Percentiles rank a stretch among this genome's conserved stretches.
Conservation (phyloP, 495 filamentous ascomycete genomes). For the Alectoria sarmentosa region DNA sequence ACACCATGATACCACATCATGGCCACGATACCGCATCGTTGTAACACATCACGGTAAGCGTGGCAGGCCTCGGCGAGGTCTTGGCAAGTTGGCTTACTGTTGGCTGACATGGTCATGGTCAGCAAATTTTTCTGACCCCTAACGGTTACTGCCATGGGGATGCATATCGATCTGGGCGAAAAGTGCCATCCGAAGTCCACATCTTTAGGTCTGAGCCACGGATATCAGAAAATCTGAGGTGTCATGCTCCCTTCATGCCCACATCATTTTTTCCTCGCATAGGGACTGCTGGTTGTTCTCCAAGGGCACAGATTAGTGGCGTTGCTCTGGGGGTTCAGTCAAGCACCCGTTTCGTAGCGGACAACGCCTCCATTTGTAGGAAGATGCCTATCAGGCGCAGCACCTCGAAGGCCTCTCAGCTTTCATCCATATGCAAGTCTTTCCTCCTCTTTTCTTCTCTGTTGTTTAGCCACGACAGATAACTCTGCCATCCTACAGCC, state of each 20-base stretch:
- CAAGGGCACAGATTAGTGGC: not conserved
- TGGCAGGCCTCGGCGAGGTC: no score
- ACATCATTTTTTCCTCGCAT: not conserved
- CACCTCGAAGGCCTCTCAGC: not conserved
- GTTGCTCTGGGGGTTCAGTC: not conserved
- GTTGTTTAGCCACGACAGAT: conserved; percentile 77
- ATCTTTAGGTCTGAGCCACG: not conserved
- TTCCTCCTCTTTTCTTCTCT: conserved; percentile 33
- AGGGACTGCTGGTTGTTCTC: not conserved
- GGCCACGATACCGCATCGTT: no score
- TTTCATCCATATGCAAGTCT: not conserved
- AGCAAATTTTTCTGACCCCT: no score
- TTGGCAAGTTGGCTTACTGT: no score
- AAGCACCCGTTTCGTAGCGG: not conserved
- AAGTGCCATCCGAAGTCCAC: not conserved
- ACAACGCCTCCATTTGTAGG: not conserved
- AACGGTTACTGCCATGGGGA: no score
- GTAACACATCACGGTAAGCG: no score
- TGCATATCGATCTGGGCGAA: not conserved
- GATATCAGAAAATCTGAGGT: not conserved
- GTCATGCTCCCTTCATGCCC: not conserved
- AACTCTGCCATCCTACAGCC: conserved; percentile 88
- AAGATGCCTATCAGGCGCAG: not conserved
- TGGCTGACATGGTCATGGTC: no score
- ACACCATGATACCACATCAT: no score